Percentiles rank a stretch among this genome's conserved stretches.
phyloP scores from a whole-genome alignment of 2,329 filamentous ascomycete species.

The Penicillium decumbens region DNA sequence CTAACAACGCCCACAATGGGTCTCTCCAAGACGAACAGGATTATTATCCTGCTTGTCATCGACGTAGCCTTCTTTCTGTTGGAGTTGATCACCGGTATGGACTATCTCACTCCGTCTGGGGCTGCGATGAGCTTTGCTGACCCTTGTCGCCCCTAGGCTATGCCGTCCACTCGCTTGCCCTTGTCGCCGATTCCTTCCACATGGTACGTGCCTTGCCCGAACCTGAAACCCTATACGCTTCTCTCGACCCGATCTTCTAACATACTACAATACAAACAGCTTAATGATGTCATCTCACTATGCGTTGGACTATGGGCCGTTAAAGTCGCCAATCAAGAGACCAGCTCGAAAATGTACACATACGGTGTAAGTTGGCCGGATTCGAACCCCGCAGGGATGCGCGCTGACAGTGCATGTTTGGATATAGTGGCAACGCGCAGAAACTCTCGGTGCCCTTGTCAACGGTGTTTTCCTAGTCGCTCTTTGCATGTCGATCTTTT shows the following conservation, averaged over 20 bases:
- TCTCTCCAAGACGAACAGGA: slow-evolving; percentile 87
- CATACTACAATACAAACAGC: slow-evolving; percentile 43
- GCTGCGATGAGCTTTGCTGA: slow-evolving; percentile 12
- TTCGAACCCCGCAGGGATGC: background rate
- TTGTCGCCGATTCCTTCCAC: slow-evolving; percentile 96
- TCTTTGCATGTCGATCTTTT: slow-evolving; percentile 89
- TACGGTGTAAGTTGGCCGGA: slow-evolving; percentile 67
- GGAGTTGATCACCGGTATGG: slow-evolving; percentile 69
- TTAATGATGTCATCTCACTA: slow-evolving; percentile 96
- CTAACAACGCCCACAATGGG: slow-evolving; percentile 54
- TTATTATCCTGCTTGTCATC: slow-evolving; percentile 86
- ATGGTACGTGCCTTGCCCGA: slow-evolving; percentile 60
- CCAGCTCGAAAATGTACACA: slow-evolving; percentile 80
- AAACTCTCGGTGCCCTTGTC: slow-evolving; percentile 92
- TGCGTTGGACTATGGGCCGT: slow-evolving; percentile 94
- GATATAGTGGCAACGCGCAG: slow-evolving; percentile 83
- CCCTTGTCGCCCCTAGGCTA: slow-evolving; percentile 52
- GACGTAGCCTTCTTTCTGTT: slow-evolving; percentile 86
- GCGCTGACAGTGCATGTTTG: slow-evolving; percentile 7
- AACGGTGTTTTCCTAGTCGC: slow-evolving; percentile 98
- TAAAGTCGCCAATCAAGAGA: slow-evolving; percentile 75
- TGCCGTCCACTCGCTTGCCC: slow-evolving; percentile 80
- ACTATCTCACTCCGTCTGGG: background rate
- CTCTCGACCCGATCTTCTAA: background rate
- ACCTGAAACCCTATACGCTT: background rate